A percentile compares a stretch with the other conserved stretches of the same genome.
Conservation (phyloP, 495 filamentous ascomycete species). For the Tuber brumale region DNA sequence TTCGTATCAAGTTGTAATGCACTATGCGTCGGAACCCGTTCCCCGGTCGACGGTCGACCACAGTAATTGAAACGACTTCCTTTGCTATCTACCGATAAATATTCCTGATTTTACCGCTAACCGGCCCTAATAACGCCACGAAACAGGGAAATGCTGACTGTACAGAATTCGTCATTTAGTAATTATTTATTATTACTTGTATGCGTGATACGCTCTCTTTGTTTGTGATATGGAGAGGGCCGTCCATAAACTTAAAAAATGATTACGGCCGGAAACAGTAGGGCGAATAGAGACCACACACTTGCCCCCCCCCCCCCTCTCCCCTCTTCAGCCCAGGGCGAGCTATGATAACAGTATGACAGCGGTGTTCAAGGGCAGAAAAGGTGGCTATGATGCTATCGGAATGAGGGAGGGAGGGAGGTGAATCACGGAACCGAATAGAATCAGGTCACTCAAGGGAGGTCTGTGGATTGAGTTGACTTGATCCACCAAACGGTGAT, state of each 20-base stretch:
- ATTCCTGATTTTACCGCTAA: slow-evolving; percentile 20
- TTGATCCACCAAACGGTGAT: not conserved
- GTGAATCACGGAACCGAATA: not conserved
- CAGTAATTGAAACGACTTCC: slow-evolving; percentile 30
- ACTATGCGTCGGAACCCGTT: slow-evolving; percentile 32
- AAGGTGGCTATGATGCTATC: not conserved
- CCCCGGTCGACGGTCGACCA: slow-evolving; percentile 32
- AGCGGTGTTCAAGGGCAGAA: not conserved
- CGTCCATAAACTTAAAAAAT: not conserved
- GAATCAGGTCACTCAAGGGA: not conserved
- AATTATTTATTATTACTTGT: not conserved
- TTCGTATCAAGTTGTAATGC: slow-evolving; percentile 10
- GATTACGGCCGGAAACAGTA: not conserved
- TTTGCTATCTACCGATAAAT: slow-evolving; percentile 22
- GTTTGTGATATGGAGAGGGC: slow-evolving; percentile 2
- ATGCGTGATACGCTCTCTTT: slow-evolving; percentile 1
- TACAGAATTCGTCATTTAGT: slow-evolving; percentile 12
- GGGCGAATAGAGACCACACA: not conserved
- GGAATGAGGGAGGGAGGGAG: not conserved
- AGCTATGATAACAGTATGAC: slow-evolving; percentile 1
- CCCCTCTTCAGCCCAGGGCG: not conserved
- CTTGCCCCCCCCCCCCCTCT: not conserved
- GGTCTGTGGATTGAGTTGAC: not conserved
- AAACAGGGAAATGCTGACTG: slow-evolving; percentile 10
- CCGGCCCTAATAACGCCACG: slow-evolving; percentile 5